phyloP scores from a whole-genome alignment of 2,329 filamentous ascomycete genomes.

The Penicillium sp. region DNA sequence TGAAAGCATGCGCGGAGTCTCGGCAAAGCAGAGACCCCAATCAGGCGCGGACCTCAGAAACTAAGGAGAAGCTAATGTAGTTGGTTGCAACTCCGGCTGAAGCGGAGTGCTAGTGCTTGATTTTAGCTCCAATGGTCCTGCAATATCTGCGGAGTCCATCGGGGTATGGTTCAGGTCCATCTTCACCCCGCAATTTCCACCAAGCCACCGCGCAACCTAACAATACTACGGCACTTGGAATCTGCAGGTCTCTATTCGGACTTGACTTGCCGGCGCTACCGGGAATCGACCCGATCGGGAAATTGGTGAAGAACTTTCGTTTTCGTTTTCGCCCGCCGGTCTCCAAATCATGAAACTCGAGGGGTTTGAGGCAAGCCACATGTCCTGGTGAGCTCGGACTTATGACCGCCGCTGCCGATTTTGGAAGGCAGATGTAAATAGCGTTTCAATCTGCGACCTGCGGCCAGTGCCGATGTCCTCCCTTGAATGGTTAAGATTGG shows the following conservation, averaged over 20 bases:
- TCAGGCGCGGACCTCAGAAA: neutral
- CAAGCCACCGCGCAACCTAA: constrained; percentile 6
- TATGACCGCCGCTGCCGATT: neutral
- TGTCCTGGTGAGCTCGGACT: neutral
- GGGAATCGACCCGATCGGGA: neutral
- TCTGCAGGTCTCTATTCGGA: neutral
- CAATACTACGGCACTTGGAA: constrained; percentile 4
- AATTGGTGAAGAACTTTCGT: neutral
- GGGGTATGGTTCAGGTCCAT: neutral
- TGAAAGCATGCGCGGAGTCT: neutral
- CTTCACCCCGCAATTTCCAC: constrained; percentile 5
- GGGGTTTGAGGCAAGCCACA: neutral
- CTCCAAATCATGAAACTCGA: neutral
- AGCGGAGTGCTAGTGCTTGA: neutral
- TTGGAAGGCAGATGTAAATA: neutral
- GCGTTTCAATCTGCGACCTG: no score
- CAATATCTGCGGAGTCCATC: neutral
- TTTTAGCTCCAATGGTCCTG: neutral
- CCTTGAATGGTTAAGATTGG: neutral
- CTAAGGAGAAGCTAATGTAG: neutral
- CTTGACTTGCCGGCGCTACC: neutral
- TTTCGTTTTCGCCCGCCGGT: neutral
- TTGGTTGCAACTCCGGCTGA: neutral
- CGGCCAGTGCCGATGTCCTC: neutral
- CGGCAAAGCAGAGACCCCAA: neutral